Base-by-base conservation (phyloP, 352 stramenopile species). In the Globisporangium irregulare region DNA sequence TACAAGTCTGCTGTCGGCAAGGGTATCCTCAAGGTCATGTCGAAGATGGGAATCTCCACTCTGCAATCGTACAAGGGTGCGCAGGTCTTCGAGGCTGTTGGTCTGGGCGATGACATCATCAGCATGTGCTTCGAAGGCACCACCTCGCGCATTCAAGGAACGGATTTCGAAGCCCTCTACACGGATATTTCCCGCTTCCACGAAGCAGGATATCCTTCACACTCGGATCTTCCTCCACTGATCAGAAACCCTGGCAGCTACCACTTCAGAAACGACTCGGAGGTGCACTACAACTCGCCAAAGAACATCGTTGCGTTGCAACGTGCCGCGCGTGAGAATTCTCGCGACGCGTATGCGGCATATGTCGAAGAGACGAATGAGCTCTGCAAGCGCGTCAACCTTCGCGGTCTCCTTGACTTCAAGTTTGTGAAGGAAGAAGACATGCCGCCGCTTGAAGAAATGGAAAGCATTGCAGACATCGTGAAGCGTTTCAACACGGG, bases 31-130 rank as follows among this genome's bases (percentile, higher is more conserved):
- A 91, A 91, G 67, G 83, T 91, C 25, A 91, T 91, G 80, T 98
- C 88, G 4, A 99, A 99, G 82, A 99, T 99, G 91, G 96, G 96
- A 65, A 99, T 99, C 72, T 98, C 90, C 3, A 90, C 97, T 7
- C 80, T 99, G 25, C 91, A 96, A 62, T 98, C 90, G 32, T 99
- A 99, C 78, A 94, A 97, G 68, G 96, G 96, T 56, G 96, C 96
- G 15, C 96, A 99, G 71, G 98, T 98, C 63, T 99, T 99, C 75
- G 96, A 99, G 71, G 94, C 94, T 43, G 89, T 99, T 54, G 96
- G 96, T 72, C 78, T 99, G 41, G 90, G 91, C 6, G 83, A 95
- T 43, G 93, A 98, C 36, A 93, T 98, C 29, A 96, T 99, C 67
- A 85, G 86, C 64, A 80, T 90, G 61, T 92, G 86, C 68, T 97